Evolutionary conservation across 805 yeast genomes (phyloP).

Genomic region (Kodamaea lidongshanica): DNA sequence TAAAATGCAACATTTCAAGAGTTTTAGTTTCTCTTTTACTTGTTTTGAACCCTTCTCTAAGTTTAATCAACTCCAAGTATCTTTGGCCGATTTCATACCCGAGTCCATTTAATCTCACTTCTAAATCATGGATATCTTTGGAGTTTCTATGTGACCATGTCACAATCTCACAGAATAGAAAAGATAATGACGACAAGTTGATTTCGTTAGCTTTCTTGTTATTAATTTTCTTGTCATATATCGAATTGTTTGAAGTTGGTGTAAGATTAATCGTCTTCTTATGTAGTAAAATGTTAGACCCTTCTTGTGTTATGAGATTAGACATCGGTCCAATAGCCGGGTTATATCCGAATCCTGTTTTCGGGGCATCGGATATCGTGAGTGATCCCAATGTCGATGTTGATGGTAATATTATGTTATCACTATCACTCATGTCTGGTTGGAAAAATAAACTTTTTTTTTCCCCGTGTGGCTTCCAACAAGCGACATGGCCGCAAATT

Average conservation of each 20-base stretch:
- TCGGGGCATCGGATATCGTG: conserved; percentile 22
- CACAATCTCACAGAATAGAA: conserved; percentile 64
- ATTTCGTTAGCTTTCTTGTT: conserved; percentile 64
- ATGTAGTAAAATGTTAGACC: conserved; percentile 30
- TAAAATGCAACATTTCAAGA: conserved; percentile 64
- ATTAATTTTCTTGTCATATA: conserved; percentile 62
- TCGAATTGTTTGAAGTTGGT: conserved; percentile 34
- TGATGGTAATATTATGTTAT: conserved; percentile 28
- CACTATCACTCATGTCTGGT: too few species aligned
- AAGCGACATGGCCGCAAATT: too few species aligned
- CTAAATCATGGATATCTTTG: conserved; percentile 59
- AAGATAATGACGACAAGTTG: conserved; percentile 59
- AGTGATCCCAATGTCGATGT: conserved; percentile 23
- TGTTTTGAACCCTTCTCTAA: conserved; percentile 56
- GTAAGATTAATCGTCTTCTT: conserved; percentile 27
- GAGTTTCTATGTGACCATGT: conserved; percentile 57
- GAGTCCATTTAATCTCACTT: conserved; percentile 52
- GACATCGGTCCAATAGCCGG: conserved; percentile 39
- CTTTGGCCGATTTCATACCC: conserved; percentile 78
- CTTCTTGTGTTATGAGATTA: conserved; percentile 32
- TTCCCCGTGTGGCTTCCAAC: too few species aligned
- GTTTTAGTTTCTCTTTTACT: conserved; percentile 63
- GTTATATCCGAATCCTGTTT: conserved; percentile 37
- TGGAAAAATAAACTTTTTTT: too few species aligned
- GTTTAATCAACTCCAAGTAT: conserved; percentile 58